phyloP scores from a whole-genome alignment of 306 rosid species.

The Quercus variabilis region DNA sequence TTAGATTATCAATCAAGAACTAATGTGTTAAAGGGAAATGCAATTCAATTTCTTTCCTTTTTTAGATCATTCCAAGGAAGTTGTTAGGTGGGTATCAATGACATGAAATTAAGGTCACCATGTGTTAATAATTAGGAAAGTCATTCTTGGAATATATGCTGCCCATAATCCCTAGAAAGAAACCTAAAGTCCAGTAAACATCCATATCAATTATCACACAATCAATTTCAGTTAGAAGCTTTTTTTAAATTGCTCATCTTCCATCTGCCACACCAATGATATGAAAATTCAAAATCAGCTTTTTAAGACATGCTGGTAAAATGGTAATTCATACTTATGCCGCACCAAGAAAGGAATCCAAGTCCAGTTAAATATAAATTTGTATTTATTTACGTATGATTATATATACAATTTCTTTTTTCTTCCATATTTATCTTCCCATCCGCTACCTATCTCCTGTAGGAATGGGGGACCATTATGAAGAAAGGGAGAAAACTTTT shows the following conservation, averaged over 20 bases:
- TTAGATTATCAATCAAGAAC: background rate
- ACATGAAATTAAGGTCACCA: background rate
- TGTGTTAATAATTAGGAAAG: background rate
- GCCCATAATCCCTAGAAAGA: background rate
- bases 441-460: background rate
- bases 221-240: too few relatives aligned
- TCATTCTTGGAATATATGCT: background rate
- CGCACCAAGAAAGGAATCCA: background rate
- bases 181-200: background rate
- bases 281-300: too few relatives aligned
- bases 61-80: background rate
- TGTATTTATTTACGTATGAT: background rate
- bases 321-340: background rate
- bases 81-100: background rate
- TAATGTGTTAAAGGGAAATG: background rate
- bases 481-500: background rate
- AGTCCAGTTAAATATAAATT: background rate
- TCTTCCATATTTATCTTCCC: background rate
- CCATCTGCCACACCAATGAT: background rate
- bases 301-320: too few relatives aligned
- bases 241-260: background rate
- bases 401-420: background rate
- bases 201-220: background rate
- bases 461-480: background rate
- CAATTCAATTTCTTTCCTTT: conserved; percentile 6